Conservation (phyloP, 805 yeast species). For the Ogataea paraovalis region DNA sequence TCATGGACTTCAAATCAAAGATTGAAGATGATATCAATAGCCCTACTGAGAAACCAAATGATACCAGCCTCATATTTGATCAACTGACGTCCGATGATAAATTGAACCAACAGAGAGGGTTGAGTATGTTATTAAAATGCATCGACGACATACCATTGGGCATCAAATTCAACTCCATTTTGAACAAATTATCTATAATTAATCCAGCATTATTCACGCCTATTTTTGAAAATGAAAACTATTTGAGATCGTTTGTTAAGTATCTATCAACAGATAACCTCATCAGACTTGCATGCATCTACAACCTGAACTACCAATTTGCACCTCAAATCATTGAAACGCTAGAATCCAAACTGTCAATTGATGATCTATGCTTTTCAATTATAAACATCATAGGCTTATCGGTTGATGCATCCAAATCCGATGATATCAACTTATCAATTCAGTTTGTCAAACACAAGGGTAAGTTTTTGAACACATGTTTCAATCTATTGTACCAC, state of each 20-base stretch:
- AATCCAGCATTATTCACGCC: constrained; percentile 21
- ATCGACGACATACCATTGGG: constrained; percentile 8
- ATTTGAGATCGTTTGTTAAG: constrained; percentile 10
- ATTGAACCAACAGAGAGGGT: constrained; percentile 17
- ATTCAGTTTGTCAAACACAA: constrained; percentile 30
- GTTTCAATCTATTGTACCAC: constrained; percentile 9
- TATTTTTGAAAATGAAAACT: constrained; percentile 15
- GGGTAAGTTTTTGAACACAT: constrained; percentile 16
- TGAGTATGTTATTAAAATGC: constrained; percentile 9
- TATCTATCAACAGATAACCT: constrained; percentile 27
- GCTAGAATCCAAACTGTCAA: constrained; percentile 5
- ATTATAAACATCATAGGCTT: constrained; percentile 17
- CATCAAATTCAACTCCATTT: constrained; percentile 19
- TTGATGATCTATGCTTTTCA: constrained; percentile 24
- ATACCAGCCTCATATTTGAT: constrained; percentile 21
- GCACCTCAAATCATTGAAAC: neutral
- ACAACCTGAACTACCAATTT: constrained; percentile 6
- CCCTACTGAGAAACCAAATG: constrained; percentile 18
- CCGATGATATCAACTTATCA: constrained; percentile 26
- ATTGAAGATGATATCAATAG: neutral
- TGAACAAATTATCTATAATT: constrained; percentile 22
- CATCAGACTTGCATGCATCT: constrained; percentile 23
- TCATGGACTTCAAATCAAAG: too few species aligned
- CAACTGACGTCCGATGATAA: constrained; percentile 23
- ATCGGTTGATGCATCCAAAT: constrained; percentile 25